Percentiles rank a stretch among this genome's conserved stretches.
Conservation (phyloP, 2,329 filamentous ascomycete species). For the Fusarium nisikadoi region DNA sequence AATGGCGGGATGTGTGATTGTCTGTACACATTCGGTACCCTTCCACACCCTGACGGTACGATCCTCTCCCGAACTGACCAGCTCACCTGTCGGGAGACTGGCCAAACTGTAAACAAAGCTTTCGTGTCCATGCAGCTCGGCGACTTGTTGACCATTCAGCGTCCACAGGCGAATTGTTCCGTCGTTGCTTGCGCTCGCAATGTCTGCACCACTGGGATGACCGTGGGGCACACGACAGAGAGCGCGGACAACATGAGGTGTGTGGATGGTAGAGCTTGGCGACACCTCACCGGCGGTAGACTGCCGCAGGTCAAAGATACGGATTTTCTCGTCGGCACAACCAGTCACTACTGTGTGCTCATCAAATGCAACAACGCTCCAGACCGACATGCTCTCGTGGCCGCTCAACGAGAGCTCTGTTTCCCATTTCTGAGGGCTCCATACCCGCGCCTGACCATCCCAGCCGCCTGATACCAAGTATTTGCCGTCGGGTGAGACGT, state of each 20-base stretch:
- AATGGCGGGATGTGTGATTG: constrained; percentile 95
- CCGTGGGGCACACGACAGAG: constrained; percentile 80
- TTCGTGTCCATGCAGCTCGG: constrained; percentile 86
- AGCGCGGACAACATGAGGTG: constrained; percentile 87
- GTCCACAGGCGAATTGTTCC: constrained; percentile 90
- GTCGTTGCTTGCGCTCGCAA: constrained; percentile 95
- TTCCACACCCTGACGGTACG: constrained; percentile 93
- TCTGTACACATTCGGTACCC: constrained; percentile 85
- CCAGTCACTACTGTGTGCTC: constrained; percentile 86
- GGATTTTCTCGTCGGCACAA: constrained; percentile 89
- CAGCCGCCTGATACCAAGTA: constrained; percentile 92
- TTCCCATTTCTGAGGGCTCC: constrained; percentile 89
- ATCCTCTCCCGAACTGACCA: constrained; percentile 93
- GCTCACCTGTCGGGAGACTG: constrained; percentile 81
- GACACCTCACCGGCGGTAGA: constrained; percentile 66
- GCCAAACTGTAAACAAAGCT: constrained; percentile 93
- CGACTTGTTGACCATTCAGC: constrained; percentile 78
- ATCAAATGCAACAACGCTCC: constrained; percentile 89
- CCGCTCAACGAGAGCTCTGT: constrained; percentile 75
- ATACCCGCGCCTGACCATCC: constrained; percentile 89
- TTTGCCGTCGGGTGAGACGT: constrained; percentile 76
- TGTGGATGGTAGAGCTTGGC: constrained; percentile 66
- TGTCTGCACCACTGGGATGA: constrained; percentile 86
- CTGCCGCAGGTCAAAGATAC: constrained; percentile 79
- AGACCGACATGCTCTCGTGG: constrained; percentile 81